Conservation (phyloP, 2,329 filamentous ascomycete genomes). For the Pseudogymnoascus pannorum region DNA sequence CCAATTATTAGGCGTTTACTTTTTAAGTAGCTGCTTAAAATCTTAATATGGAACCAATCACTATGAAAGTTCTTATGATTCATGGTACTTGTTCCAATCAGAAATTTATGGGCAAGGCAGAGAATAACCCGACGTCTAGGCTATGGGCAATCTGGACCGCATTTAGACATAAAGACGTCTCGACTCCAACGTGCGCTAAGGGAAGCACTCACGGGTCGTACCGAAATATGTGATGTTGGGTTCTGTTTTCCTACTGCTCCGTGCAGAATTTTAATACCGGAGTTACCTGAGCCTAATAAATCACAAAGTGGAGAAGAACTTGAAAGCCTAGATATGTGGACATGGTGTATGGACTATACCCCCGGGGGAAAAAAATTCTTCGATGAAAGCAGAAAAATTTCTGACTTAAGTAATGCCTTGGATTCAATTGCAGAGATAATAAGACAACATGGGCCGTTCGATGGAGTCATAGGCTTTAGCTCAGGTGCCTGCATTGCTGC, state of each 20-base stretch:
- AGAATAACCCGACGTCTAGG: not conserved
- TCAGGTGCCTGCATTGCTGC: too few species aligned
- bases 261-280: not conserved
- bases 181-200: not conserved
- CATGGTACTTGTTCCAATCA: not conserved
- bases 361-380: not conserved
- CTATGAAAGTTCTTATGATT: not conserved
- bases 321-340: not conserved
- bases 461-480: slow-evolving; percentile 11
- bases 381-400: not conserved
- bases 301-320: not conserved
- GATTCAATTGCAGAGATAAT: not conserved
- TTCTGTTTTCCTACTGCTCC: not conserved
- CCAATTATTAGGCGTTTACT: too few species aligned
- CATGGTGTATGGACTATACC: not conserved
- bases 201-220: not conserved
- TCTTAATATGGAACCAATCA: not conserved
- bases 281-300: not conserved
- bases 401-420: not conserved
- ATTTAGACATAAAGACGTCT: not conserved
- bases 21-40: too few species aligned
- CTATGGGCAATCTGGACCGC: not conserved
- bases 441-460: slow-evolving; percentile 10
- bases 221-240: not conserved
- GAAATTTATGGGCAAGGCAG: not conserved